A percentile compares a stretch with the other conserved stretches of the same genome.
Conservation (phyloP, 1,284 basidiomycete species). For the Trametes sp. region DNA sequence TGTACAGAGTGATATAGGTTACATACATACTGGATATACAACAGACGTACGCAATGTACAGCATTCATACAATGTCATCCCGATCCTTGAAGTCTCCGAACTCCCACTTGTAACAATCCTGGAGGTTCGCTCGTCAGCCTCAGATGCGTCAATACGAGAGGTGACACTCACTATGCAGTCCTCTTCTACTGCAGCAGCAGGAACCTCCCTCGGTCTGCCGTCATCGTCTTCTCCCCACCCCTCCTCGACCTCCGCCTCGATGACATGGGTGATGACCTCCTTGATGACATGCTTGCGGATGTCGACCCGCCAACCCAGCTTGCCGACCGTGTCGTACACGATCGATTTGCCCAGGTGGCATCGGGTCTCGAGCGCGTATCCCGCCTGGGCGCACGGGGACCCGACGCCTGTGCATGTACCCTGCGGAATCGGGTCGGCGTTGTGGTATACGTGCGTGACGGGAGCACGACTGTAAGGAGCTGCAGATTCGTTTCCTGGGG, state of each 20-base stretch:
- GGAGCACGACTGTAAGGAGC: slow-evolving; percentile 45
- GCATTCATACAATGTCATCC: slow-evolving; percentile 20
- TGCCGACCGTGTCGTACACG: slow-evolving; percentile 88
- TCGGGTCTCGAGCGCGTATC: slow-evolving; percentile 77
- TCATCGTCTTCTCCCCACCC: slow-evolving; percentile 54
- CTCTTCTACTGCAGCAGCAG: slow-evolving; percentile 42
- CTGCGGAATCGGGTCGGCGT: slow-evolving; percentile 82
- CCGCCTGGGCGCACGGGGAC: slow-evolving; percentile 70
- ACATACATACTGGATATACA: slow-evolving; percentile 11
- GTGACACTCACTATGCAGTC: slow-evolving; percentile 54
- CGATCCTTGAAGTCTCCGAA: slow-evolving; percentile 57
- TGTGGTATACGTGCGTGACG: slow-evolving; percentile 82
- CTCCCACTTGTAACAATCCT: slow-evolving; percentile 78
- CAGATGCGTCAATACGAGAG: not conserved
- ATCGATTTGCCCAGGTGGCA: slow-evolving; percentile 76
- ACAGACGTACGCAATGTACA: not conserved
- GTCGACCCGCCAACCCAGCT: slow-evolving; percentile 84
- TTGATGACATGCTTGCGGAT: slow-evolving; percentile 83
- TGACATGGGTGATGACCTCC: slow-evolving; percentile 75
- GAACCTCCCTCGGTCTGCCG: slow-evolving; percentile 44
- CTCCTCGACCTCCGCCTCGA: slow-evolving; percentile 67
- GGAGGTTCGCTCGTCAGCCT: not conserved
- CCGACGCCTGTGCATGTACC: slow-evolving; percentile 75
- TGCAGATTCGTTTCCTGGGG: slow-evolving; percentile 21
- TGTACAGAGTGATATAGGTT: slow-evolving; percentile 6